Evolutionary conservation across 2,329 filamentous ascomycete species (phyloP).

Genomic region (Penicillium brevicompactum): DNA sequence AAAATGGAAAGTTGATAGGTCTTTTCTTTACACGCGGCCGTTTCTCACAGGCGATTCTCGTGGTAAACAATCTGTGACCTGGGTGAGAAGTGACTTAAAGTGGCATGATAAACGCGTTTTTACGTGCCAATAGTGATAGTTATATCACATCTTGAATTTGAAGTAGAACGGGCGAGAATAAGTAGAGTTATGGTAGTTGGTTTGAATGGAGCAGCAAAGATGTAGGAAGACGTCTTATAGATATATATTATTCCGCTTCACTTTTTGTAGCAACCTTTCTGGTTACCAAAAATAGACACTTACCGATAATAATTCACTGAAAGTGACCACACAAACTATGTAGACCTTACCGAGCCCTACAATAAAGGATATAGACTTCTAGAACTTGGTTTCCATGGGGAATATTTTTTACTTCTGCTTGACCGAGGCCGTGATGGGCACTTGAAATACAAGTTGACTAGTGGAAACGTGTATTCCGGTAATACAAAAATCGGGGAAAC

Average conservation of each 20-base stretch:
- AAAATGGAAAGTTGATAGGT: constrained; percentile 5
- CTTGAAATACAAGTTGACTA: no score
- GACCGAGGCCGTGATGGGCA: no score
- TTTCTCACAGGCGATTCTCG: not conserved
- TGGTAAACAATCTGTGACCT: constrained; percentile 2
- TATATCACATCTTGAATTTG: not conserved
- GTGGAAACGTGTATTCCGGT: no score
- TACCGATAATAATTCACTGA: not conserved
- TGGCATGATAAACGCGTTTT: not conserved
- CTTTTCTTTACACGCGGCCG: constrained; percentile 1
- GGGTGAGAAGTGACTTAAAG: not conserved
- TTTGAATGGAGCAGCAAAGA: not conserved
- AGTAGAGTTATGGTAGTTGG: not conserved
- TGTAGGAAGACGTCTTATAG: not conserved
- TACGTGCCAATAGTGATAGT: constrained; percentile 1
- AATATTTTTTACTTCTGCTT: not conserved
- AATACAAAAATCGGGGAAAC: no score
- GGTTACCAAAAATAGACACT: not conserved
- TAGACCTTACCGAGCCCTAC: not conserved
- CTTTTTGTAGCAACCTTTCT: not conserved
- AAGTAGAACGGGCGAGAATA: constrained; percentile 2
- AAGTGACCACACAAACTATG: not conserved
- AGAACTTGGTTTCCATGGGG: not conserved
- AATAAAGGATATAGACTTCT: not conserved
- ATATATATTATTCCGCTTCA: constrained; percentile 4